Evolutionary conservation across 2,329 filamentous ascomycete species (phyloP).

Genomic region (Chalara sp.): DNA sequence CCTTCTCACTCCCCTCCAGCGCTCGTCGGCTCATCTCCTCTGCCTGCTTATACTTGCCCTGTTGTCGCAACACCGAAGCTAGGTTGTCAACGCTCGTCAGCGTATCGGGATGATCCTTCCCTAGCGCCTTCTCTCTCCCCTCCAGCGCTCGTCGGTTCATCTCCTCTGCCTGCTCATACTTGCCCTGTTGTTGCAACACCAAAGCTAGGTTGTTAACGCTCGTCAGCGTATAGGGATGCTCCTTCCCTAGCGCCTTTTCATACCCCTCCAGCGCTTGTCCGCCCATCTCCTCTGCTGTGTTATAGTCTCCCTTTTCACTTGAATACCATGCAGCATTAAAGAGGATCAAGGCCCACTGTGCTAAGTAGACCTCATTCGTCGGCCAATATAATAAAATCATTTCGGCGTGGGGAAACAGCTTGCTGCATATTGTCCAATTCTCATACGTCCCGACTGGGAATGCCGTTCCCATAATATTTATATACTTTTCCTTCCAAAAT

Average conservation of each 20-base stretch:
- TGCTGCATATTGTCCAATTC: not conserved
- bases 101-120: not conserved
- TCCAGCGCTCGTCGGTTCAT: not conserved
- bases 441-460: constrained; percentile 14
- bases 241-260: not conserved
- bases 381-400: not conserved
- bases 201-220: no score
- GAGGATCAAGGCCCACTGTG: not conserved
- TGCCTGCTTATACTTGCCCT: not conserved
- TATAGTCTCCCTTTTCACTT: not conserved
- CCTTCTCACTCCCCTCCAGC: not conserved
- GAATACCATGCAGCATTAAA: not conserved
- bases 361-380: not conserved
- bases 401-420: not conserved
- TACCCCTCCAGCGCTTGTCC: constrained; percentile 12
- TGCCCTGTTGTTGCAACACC: not conserved
- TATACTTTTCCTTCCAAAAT: constrained; percentile 4
- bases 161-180: not conserved
- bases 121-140: not conserved
- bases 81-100: not conserved
- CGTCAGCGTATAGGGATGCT: no score
- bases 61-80: not conserved
- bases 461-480: constrained; percentile 6
- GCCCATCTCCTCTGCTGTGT: not conserved
- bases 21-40: constrained; percentile 12